Evolutionary conservation across 108 stramenopile genomes (phyloP), one percentile per base, ranked within the genome.

Genomic region (Conticribra weissflogii): DNA sequence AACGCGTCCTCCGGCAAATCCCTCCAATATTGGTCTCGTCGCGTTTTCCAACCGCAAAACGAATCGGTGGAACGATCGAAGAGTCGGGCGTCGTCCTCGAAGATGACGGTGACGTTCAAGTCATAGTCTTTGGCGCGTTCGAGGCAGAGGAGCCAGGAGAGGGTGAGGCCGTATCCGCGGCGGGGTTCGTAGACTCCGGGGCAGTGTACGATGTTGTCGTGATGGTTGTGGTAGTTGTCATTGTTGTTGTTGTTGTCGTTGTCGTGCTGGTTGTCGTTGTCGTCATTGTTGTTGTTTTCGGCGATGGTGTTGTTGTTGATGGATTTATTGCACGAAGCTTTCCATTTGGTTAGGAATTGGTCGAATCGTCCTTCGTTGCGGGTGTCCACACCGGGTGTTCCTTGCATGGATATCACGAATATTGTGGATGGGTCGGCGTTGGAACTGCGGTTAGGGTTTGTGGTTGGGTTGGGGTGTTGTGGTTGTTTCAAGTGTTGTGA

Each of bases 381-480:
- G 27, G 31, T 29, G 31, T 64, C 48, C 2, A 50, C 63, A 18
- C 63, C 63, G 23, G 63, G 47, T 31, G 63, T 64, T 64, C 63
- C 63, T 48, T 64, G 63, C 29, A 64, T 28, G 24, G 63, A 64
- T 9, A 64, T 64, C 31, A 64, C 63, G 22, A 64, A 64, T 64
- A 64, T 48, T 17, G 63, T 64, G 25, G 54, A 55, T 23, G 25
- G 3, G 29, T 55, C 25, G 54, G 5, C 54, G 25, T 3, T 28
- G 29, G n/a, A n/a, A n/a, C n/a, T n/a, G n/a, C n/a, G n/a, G n/a
- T n/a, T n/a, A n/a, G n/a, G n/a, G n/a, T n/a, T n/a, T n/a, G n/a
- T n/a, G n/a, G n/a, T n/a, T n/a, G n/a, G n/a, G n/a, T n/a, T n/a
- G n/a, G n/a, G n/a, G n/a, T n/a, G n/a, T n/a, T n/a, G n/a, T n/a